Conservation (phyloP, 2,329 filamentous ascomycete genomes). For the Bisporella sp. region DNA sequence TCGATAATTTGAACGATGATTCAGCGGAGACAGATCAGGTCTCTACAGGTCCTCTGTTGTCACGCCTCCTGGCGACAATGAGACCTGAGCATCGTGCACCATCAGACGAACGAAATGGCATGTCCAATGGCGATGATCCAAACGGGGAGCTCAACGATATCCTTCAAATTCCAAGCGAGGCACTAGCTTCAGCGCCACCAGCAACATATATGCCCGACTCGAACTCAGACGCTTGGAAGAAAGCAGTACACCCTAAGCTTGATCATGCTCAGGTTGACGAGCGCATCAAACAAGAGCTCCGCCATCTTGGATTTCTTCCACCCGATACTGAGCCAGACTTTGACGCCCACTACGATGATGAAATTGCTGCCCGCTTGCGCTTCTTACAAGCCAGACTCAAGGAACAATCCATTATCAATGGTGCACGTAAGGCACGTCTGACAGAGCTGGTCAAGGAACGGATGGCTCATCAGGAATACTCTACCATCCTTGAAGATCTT, state of each 20-base stretch:
- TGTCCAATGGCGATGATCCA: slow-evolving; percentile 41
- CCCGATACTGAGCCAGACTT: slow-evolving; percentile 66
- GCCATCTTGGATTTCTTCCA: slow-evolving; percentile 81
- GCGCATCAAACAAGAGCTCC: slow-evolving; percentile 82
- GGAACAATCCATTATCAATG: slow-evolving; percentile 80
- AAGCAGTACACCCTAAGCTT: slow-evolving; percentile 64
- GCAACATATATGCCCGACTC: slow-evolving; percentile 78
- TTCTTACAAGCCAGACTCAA: slow-evolving; percentile 77
- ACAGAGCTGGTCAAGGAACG: slow-evolving; percentile 84
- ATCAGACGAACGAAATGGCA: slow-evolving; percentile 52
- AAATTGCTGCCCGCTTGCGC: slow-evolving; percentile 83
- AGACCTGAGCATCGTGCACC: slow-evolving; percentile 64
- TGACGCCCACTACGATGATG: slow-evolving; percentile 86
- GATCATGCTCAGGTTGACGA: slow-evolving; percentile 87
- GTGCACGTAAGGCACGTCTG: slow-evolving; percentile 79
- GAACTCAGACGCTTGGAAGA: slow-evolving; percentile 70
- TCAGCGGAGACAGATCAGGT: slow-evolving; percentile 84
- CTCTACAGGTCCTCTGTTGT: slow-evolving; percentile 79
- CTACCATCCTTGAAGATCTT: slow-evolving; percentile 92
- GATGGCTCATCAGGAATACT: slow-evolving; percentile 95
- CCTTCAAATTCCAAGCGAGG: slow-evolving; percentile 20
- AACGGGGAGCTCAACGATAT: slow-evolving; percentile 25
- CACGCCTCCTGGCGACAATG: slow-evolving; percentile 72
- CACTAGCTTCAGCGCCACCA: slow-evolving; percentile 42
- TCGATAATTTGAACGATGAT: slow-evolving; percentile 82